Percentiles rank a stretch among this genome's conserved stretches.
Conservation (phyloP, 164 flowering plant genomes). For the Aristolochia contorta region DNA sequence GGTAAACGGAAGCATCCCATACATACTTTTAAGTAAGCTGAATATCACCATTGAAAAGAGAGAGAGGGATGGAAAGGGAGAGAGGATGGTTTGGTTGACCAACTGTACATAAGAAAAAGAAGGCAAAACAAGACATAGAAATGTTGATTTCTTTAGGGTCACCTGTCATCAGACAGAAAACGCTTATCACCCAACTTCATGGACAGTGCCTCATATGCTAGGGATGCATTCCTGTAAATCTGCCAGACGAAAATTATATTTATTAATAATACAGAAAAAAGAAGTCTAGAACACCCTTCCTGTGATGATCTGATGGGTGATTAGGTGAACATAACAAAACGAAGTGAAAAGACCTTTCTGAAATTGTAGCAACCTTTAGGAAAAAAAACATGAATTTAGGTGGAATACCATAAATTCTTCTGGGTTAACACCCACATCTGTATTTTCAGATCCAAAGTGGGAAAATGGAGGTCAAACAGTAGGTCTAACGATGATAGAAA, state of each 20-base stretch:
- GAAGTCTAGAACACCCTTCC: too few relatives aligned
- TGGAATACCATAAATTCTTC: too few relatives aligned
- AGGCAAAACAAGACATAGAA: not conserved
- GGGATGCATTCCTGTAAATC: constrained; percentile 64
- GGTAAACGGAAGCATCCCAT: not conserved
- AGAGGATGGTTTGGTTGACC: too few relatives aligned
- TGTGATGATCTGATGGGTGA: too few relatives aligned
- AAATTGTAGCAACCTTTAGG: too few relatives aligned
- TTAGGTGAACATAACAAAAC: too few relatives aligned
- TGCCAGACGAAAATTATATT: constrained; percentile 19
- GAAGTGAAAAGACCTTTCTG: too few relatives aligned
- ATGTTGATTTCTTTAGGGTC: not conserved
- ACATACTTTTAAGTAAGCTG: not conserved
- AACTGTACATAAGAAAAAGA: too few relatives aligned
- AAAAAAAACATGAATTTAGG: too few relatives aligned
- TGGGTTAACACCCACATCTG: too few relatives aligned
- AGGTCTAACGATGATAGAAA: not conserved
- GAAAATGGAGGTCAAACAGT: not conserved
- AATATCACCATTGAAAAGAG: not conserved
- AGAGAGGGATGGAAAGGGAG: too few relatives aligned
- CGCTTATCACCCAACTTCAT: constrained; percentile 57
- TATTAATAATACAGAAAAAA: constrained; percentile 2
- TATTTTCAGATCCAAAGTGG: not conserved
- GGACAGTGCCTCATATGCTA: constrained; percentile 74
- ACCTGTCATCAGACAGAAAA: constrained; percentile 73